These are phyloP conservation scores for Poronia punctata DNA, from an alignment of 495 filamentous ascomycete species.

Conservation along the genomic window DNA sequence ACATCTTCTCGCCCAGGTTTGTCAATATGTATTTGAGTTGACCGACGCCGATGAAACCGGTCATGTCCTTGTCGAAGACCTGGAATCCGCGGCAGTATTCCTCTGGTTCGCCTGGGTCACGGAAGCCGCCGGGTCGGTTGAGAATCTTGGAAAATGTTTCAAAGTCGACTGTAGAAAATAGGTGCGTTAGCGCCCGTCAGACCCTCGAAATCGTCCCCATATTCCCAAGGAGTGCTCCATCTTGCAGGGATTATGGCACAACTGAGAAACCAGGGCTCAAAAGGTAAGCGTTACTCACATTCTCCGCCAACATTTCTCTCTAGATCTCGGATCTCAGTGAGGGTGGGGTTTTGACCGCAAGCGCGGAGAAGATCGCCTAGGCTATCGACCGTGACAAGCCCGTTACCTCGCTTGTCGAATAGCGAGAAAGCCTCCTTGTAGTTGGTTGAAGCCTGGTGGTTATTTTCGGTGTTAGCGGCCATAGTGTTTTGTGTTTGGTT, in stretches of 20 bases:
- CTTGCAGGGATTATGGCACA: not conserved
- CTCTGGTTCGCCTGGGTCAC: constrained; percentile 92
- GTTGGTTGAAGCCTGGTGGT: constrained; percentile 86
- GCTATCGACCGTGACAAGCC: constrained; percentile 75
- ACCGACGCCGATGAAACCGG: constrained; percentile 92
- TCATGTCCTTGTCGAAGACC: constrained; percentile 98
- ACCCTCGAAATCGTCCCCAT: not conserved
- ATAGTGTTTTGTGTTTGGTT: constrained; percentile 21
- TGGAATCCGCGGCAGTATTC: constrained; percentile 98
- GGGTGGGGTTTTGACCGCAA: constrained; percentile 94
- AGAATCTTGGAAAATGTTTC: constrained; percentile 92
- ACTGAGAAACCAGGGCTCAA: not conserved
- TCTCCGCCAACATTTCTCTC: constrained; percentile 82
- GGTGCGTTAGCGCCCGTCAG: not conserved
- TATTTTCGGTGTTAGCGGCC: constrained; percentile 40
- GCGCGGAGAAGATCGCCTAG: constrained; percentile 92
- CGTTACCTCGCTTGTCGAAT: constrained; percentile 96
- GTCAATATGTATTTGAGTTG: constrained; percentile 95
- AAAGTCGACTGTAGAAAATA: constrained; percentile 72
- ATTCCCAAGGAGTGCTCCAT: not conserved
- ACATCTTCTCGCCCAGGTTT: constrained; percentile 97
- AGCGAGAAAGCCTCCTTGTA: constrained; percentile 99
- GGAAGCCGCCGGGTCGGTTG: constrained; percentile 95
- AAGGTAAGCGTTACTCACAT: constrained; percentile 54
- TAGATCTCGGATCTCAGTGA: constrained; percentile 83